Base-by-base conservation (phyloP, 495 filamentous ascomycete genomes). In the Astrothelium subdiscretum region DNA sequence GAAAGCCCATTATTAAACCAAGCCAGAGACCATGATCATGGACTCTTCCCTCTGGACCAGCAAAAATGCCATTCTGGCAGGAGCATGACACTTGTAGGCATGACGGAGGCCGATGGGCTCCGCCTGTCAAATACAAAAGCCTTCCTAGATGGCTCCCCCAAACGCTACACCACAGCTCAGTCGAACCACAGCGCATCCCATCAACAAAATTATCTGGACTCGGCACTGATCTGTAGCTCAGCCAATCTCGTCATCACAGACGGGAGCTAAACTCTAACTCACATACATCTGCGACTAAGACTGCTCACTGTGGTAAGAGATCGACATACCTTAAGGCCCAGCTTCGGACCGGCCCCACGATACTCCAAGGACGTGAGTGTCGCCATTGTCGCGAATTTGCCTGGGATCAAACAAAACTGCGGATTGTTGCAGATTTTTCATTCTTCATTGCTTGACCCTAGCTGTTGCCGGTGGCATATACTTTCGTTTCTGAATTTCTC, bases 291-390 rank as follows among this genome's bases (percentile, higher is more conserved):
- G 48, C 22, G 29, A 5, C 48, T 27, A 54, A 54, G 48, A 27
- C 48, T 12, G 0, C 48, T 24, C 3, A 27, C 48, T 54, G 24
- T 8, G 48, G 20, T 54, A 54, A 54, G 15, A 26, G 48, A 54
- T 54, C 48, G 15, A 20, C 24, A n/a, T 12, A 26, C 22, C 48
- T 20, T 24, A 20, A 11, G 48, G 29, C 48, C 48, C 20, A 54
- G 15, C 48, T 54, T 27, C 48, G 48, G 48, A 54, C 48, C 48
- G 48, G 48, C 48, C 48, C 48, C 48, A 54, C 48, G 48, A 54
- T 3, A 5, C 24, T 12, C 24, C 8, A 27, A 20, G 22, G 26
- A 54, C 48, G 22, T 29, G 15, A 54, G 12, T 29, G 48, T 29
- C 20, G 48, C 48, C 20, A 3, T 20, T 48, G 42, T 48, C 42